Evolutionary conservation across 768 basidiomycete genomes (phyloP), one percentile per base, ranked within the genome.

Genomic region (Calocybe indica): DNA sequence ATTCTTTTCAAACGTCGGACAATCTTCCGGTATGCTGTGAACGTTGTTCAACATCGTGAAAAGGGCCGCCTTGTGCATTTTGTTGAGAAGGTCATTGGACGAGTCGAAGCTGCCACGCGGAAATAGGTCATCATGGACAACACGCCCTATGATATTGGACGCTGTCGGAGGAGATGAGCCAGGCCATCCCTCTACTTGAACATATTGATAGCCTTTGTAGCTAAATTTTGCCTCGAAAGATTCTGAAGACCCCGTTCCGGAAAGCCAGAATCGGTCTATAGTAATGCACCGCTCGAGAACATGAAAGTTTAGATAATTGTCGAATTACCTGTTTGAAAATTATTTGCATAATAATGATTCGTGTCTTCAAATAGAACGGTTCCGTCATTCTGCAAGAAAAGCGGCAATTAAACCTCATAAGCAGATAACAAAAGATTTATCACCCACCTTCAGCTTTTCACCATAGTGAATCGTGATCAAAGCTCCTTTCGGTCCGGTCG

Each of bases 1-100:
- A 46, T 64, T 64, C 50, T 64, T 64, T 56, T 64, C 63, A 37
- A 58, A 62, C 13, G 58, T 60, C 0, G 61, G 63, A 42, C 63
- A 62, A 40, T 62, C 61, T 39, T 52, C 54, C 14, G 57, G 57
- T 5, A 60, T 60, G 10, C 57, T 55, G 34, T 60, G 55, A 38
- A 54, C 52, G 11, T 61, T 61, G 37, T 61, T 61, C 13, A 61
- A 52, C 45, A 61, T 51, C 9, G 59, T 61, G 14, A 40, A 51
- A 2, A 56, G 55, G n/a, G 45, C 40, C 11, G 59, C 59, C n/a
- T 22, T 40, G 34, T 61, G 59, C 48, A 61, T 44, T 44, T 61
- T 41, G 48, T 61, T 61, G 4, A 61, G 47, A 6, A 61, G 37
- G 28, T 52, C 51, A n/a, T 33, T 49, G 8, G 57, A 58, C 13